Percentiles rank a stretch among this genome's conserved stretches.
Conservation (phyloP, 2,329 filamentous ascomycete species). For the Cladobotryum mycophilum region DNA sequence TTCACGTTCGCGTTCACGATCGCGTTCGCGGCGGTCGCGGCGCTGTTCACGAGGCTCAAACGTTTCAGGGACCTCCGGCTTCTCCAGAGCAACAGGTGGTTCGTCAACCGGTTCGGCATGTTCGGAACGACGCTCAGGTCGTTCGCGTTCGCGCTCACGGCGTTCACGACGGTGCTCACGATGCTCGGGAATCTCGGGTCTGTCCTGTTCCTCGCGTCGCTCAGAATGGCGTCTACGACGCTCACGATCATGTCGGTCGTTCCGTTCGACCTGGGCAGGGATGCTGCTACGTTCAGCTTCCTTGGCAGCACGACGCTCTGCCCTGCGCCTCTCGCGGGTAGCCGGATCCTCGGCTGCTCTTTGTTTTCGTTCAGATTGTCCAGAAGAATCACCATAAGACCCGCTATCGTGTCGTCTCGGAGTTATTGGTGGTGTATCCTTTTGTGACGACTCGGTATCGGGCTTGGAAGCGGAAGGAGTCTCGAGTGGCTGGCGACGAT, state of each 20-base stretch:
- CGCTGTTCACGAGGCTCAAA: neutral
- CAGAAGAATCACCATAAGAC: constrained; percentile 36
- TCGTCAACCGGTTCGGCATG: neutral
- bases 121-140: neutral
- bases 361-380: constrained; percentile 26
- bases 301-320: constrained; percentile 17
- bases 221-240: constrained; percentile 9
- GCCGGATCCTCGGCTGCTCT: constrained; percentile 45
- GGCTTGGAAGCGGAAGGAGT: constrained; percentile 15
- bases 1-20: constrained; percentile 10
- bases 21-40: constrained; percentile 8
- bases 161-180: constrained; percentile 10
- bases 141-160: neutral
- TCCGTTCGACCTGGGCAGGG: neutral
- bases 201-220: constrained; percentile 10
- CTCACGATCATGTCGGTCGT: constrained; percentile 1
- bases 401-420: constrained; percentile 42
- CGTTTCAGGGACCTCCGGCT: neutral
- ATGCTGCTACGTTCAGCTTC: constrained; percentile 6
- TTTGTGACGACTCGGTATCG: constrained; percentile 19
- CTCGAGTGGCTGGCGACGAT: constrained; percentile 34
- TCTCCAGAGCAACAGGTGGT: neutral
- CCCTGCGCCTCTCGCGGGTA: constrained; percentile 38
- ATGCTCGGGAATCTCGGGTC: constrained; percentile 9
- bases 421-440: constrained; percentile 30